phyloP scores from a whole-genome alignment of 2,329 filamentous ascomycete species.

The Sporothrix euskadiensis region DNA sequence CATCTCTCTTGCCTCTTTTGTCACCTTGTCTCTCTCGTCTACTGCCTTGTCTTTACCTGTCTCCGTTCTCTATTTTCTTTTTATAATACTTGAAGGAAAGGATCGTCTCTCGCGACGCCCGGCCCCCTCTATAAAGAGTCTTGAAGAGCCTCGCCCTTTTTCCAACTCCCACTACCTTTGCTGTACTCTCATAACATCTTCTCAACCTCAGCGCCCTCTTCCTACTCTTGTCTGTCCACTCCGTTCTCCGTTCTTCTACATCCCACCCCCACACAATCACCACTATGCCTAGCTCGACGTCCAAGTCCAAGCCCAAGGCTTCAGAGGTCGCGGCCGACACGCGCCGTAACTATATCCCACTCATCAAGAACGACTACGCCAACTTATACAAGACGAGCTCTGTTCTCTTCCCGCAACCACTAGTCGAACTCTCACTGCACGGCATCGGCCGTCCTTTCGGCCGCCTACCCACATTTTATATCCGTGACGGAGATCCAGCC shows the following conservation, averaged over 20 bases:
- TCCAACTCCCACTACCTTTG: not conserved
- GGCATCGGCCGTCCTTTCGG: constrained; percentile 42
- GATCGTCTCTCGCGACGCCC: not conserved
- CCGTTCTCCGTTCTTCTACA: not conserved
- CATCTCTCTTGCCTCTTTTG: not conserved
- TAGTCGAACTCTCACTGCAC: constrained; percentile 47
- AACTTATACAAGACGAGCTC: constrained; percentile 59
- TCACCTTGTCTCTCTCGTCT: constrained; percentile 2
- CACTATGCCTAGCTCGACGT: constrained; percentile 27
- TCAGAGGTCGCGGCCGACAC: constrained; percentile 72
- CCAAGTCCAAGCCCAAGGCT: constrained; percentile 57
- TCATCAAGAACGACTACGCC: constrained; percentile 59
- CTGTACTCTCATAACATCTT: not conserved
- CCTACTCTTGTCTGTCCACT: not conserved
- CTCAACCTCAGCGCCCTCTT: not conserved
- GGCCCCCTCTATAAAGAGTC: not conserved
- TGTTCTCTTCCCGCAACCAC: constrained; percentile 56
- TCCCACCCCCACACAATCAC: not conserved
- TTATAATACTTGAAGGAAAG: not conserved
- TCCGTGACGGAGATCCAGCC: constrained; percentile 60
- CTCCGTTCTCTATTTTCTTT: not conserved
- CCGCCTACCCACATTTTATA: constrained; percentile 50
- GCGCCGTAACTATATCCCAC: constrained; percentile 68
- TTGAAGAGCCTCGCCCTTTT: constrained; percentile 9
- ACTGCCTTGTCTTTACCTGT: not conserved